These are phyloP conservation scores for Fistulifera pelliculosa DNA, from an alignment of 108 stramenopile genomes.

Conservation along the genomic window DNA sequence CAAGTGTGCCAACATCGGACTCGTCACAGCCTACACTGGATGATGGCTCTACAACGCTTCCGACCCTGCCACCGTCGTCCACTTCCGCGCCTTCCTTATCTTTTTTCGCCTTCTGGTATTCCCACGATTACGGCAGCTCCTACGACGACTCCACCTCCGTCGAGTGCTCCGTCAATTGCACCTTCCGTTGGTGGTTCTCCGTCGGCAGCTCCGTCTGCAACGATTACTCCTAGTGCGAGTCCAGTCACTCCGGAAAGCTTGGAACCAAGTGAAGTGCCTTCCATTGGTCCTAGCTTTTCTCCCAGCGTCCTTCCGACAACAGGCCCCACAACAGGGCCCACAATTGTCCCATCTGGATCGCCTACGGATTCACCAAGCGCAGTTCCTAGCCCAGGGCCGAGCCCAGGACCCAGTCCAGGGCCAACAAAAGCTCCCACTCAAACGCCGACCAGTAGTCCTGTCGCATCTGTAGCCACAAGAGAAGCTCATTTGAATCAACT, in stretches of 20 bases:
- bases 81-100: too few species aligned
- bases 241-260: background rate
- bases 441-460: conserved; percentile 2
- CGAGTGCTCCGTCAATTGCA: too few species aligned
- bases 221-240: background rate
- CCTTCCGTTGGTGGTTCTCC: background rate
- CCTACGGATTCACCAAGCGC: background rate
- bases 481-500: too few species aligned
- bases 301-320: conserved; percentile 3
- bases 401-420: background rate
- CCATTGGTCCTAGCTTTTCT: background rate
- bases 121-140: too few species aligned
- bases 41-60: too few species aligned
- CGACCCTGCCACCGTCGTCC: too few species aligned
- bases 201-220: background rate
- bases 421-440: conserved; percentile 4
- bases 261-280: background rate
- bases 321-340: conserved; percentile 3
- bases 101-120: too few species aligned
- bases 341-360: background rate
- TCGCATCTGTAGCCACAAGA: too few species aligned
- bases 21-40: too few species aligned
- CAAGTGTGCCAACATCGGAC: too few species aligned
- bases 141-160: too few species aligned
- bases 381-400: conserved; percentile 3